Evolutionary conservation across 177 flowering plant genomes (phyloP).

Genomic region (Vitis hybrid): DNA sequence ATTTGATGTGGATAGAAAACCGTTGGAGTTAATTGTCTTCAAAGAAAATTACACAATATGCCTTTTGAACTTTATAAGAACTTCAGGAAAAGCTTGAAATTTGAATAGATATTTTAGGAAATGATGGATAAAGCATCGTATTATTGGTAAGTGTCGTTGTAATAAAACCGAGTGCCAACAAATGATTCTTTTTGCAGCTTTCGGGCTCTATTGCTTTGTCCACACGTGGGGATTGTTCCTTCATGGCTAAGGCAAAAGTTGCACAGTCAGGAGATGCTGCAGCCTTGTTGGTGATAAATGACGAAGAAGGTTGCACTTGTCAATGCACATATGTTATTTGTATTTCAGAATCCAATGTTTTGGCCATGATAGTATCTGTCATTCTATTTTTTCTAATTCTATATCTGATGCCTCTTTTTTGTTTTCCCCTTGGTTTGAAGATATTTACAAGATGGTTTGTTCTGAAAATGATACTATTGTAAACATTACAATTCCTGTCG

Average conservation of each 20-base stretch:
- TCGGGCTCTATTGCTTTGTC: constrained; percentile 63
- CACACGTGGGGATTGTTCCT: constrained; percentile 78
- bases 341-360: neutral
- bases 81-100: neutral
- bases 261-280: constrained; percentile 81
- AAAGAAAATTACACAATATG: too few species aligned
- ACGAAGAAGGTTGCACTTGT: constrained; percentile 57
- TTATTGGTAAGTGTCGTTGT: neutral
- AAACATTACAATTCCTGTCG: constrained; percentile 70
- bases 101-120: neutral
- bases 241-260: constrained; percentile 63
- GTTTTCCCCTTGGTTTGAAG: constrained; percentile 30
- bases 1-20: too few species aligned
- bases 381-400: neutral
- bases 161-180: neutral
- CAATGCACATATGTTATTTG: neutral
- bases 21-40: too few species aligned
- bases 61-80: too few species aligned
- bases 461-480: constrained; percentile 43
- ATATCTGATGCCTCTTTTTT: neutral
- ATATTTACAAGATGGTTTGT: constrained; percentile 71
- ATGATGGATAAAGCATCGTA: neutral
- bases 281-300: constrained; percentile 77
- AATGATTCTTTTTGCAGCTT: constrained; percentile 40
- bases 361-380: neutral